A percentile compares a stretch with the other conserved stretches of the same genome.
Conservation (phyloP, 805 yeast species). For the Barnettozyma salicaria region DNA sequence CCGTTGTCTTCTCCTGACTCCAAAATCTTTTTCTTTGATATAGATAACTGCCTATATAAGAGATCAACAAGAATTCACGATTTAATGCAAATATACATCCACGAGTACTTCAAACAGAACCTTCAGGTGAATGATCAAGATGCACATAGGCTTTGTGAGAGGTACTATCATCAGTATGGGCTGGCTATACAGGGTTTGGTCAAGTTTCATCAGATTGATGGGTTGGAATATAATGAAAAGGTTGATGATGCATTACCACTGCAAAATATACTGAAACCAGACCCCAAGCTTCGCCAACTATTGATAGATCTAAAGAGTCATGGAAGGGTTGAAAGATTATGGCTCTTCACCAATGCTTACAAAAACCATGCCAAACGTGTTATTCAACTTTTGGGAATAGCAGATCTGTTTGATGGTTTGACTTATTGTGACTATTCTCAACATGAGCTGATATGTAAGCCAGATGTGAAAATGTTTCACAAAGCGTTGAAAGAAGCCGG, state of each 20-base stretch:
- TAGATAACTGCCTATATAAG: slow-evolving; percentile 85
- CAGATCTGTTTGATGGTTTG: slow-evolving; percentile 91
- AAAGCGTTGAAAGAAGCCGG: slow-evolving; percentile 52
- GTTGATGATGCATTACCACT: slow-evolving; percentile 93
- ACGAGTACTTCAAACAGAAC: slow-evolving; percentile 65
- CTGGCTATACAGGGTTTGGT: slow-evolving; percentile 88
- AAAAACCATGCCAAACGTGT: slow-evolving; percentile 84
- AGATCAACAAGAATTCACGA: slow-evolving; percentile 74
- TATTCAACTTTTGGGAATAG: slow-evolving; percentile 72
- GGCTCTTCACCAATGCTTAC: slow-evolving; percentile 96
- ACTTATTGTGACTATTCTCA: slow-evolving; percentile 80
- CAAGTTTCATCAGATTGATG: slow-evolving; percentile 62
- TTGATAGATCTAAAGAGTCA: slow-evolving; percentile 36
- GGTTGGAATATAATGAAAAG: slow-evolving; percentile 76
- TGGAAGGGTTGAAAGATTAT: slow-evolving; percentile 62
- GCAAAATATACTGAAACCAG: slow-evolving; percentile 67
- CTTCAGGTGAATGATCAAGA: slow-evolving; percentile 61
- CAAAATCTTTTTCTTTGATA: slow-evolving; percentile 73
- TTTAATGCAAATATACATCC: slow-evolving; percentile 82
- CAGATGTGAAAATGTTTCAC: slow-evolving; percentile 66
- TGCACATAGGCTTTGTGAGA: slow-evolving; percentile 64
- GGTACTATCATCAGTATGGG: slow-evolving; percentile 83
- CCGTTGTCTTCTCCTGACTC: slow-evolving; percentile 23
- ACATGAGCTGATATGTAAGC: slow-evolving; percentile 77
- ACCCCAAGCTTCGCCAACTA: slow-evolving; percentile 46